Base-by-base conservation (phyloP, 257 asterid genomes). In the Nyctanthes arbortristis region DNA sequence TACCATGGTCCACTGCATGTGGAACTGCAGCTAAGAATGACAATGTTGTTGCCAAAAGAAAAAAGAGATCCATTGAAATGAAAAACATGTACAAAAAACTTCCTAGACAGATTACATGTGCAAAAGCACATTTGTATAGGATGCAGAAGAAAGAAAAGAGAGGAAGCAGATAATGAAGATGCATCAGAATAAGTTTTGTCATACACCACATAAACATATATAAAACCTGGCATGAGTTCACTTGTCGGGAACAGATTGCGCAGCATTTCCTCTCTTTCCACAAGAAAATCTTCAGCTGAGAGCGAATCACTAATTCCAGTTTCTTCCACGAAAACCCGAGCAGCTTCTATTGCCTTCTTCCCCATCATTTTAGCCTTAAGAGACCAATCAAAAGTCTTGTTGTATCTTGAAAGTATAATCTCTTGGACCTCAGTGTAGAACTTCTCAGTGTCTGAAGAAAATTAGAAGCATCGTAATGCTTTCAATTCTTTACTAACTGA, bases 341-440 rank as follows among this genome's bases (percentile, higher is more conserved):
- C 96, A 68, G 99, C 96, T 84, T 91, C 99, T 54, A 93, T 89
- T 31, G 99, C 97, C 80, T 93, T 93, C 87, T 55, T 93, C 4
- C 99, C 99, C 99, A 93, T 91, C 99, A 93, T 89, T 82, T 85
- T 91, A 25, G 99, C 95, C 86, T 89, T 89, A 52, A 93, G 88
- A 64, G 99, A 84, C 99, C 99, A 93, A 71, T 91, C 97, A 89
- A 93, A 91, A 49, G 89, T 89, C 81, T 91, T 93, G 60, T 83
- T 84, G 81, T 80, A 91, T 83, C 96, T 87, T 11, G 95, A 82
- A 25, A 93, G 96, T 71, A 93, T 87, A 33, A 54, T 87, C 82
- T 93, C 96, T 81, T 93, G 99, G 70, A 93, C 99, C 77, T 86
- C 87, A 58, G 96, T 87, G 77, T 91, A 93, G 84, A 91, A 93